Conservation (phyloP, 2,329 filamentous ascomycete genomes). For the Arthrobotrys pseudoclavata region DNA sequence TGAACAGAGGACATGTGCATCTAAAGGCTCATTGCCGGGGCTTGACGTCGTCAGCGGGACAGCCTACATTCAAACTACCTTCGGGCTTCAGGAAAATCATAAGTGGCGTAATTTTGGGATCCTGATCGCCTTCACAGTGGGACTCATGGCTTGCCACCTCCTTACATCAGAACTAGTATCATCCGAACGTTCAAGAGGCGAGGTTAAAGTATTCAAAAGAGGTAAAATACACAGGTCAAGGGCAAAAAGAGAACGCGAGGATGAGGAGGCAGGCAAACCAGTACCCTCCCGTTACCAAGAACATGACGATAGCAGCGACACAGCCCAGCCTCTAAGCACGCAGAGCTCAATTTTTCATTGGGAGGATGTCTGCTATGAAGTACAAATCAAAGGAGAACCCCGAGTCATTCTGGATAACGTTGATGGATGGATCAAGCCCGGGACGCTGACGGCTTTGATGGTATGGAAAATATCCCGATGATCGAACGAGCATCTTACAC, state of each 20-base stretch:
- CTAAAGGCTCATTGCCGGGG: slow-evolving; percentile 72
- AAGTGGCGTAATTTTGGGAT: slow-evolving; percentile 74
- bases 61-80: slow-evolving; percentile 72
- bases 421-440: slow-evolving; percentile 94
- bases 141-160: slow-evolving; percentile 73
- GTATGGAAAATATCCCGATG: slow-evolving; percentile 67
- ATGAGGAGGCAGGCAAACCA: slow-evolving; percentile 64
- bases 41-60: slow-evolving; percentile 70
- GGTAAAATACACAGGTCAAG: slow-evolving; percentile 69
- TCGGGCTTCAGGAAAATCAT: slow-evolving; percentile 71
- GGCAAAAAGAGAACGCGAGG: slow-evolving; percentile 65
- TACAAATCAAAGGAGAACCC: slow-evolving; percentile 82
- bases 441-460: slow-evolving; percentile 90
- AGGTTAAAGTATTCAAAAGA: slow-evolving; percentile 80
- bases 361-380: slow-evolving; percentile 81
- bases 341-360: slow-evolving; percentile 81
- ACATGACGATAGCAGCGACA: background rate
- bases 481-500: slow-evolving; percentile 67
- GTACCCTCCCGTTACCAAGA: slow-evolving; percentile 62
- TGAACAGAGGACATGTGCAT: slow-evolving; percentile 68
- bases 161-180: slow-evolving; percentile 73
- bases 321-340: background rate
- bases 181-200: slow-evolving; percentile 80
- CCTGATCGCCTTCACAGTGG: slow-evolving; percentile 69
- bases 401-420: slow-evolving; percentile 86